A percentile compares a stretch with the other conserved stretches of the same genome.
Evolutionary conservation across 108 stramenopile genomes (phyloP).

Genomic region (Cyclotella kingstonii): DNA sequence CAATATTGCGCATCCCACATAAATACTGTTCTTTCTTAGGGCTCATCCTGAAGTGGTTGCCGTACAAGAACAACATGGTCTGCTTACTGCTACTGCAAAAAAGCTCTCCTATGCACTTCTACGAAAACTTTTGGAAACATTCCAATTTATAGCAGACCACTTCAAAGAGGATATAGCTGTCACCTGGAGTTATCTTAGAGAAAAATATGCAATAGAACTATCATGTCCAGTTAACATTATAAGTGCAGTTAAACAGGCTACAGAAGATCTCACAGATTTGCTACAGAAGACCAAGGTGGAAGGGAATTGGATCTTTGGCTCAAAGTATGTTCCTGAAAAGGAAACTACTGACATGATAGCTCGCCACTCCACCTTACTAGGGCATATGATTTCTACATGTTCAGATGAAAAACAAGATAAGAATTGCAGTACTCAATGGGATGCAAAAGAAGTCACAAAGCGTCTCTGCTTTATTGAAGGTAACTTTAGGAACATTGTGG

Average conservation of each 20-base stretch:
- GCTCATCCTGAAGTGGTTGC: constrained; percentile 30
- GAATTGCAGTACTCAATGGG: constrained; percentile 6
- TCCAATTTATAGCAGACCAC: constrained; percentile 1
- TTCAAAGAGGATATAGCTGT: constrained; percentile 16
- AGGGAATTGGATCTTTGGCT: no score
- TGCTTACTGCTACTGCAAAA: constrained; percentile 13
- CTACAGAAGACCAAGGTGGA: neutral
- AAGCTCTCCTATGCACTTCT: constrained; percentile 18
- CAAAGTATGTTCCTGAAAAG: constrained; percentile 18
- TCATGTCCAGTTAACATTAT: constrained; percentile 18
- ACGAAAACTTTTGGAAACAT: constrained; percentile 5
- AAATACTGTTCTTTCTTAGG: no score
- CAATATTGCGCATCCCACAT: no score
- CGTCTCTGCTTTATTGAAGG: constrained; percentile 13
- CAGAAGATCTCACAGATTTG: constrained; percentile 14
- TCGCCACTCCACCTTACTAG: constrained; percentile 10
- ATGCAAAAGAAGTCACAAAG: constrained; percentile 31
- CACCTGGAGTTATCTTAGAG: constrained; percentile 8
- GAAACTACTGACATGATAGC: neutral
- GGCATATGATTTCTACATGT: constrained; percentile 14
- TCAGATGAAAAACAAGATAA: constrained; percentile 3
- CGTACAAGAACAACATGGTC: constrained; percentile 14
- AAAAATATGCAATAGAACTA: constrained; percentile 6
- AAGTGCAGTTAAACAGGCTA: neutral
- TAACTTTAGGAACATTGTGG: constrained; percentile 2